Conservation (phyloP, 495 filamentous ascomycete genomes). For the Parathielavia hyrcaniae region DNA sequence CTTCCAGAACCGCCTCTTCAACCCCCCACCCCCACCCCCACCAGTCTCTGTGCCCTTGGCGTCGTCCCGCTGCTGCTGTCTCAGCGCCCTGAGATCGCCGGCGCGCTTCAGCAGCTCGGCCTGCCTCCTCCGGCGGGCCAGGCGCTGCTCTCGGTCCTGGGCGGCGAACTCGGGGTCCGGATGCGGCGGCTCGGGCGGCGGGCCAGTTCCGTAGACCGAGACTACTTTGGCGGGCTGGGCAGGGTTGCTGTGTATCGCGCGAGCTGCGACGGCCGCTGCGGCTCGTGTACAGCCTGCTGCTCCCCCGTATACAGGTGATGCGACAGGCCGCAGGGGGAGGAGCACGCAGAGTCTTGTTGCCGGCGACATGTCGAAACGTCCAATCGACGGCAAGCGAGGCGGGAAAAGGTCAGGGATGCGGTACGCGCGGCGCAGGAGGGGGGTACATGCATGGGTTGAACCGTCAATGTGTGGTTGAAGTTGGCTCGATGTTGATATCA, state of each 20-base stretch:
- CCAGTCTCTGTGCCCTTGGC: not conserved
- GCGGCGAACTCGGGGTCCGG: constrained; percentile 13
- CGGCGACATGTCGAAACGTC: constrained; percentile 18
- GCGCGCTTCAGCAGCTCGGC: constrained; percentile 46
- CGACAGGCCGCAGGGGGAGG: constrained; percentile 9
- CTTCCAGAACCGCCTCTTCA: constrained; percentile 78
- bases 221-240: constrained; percentile 44
- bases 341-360: constrained; percentile 19
- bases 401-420: not conserved
- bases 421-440: constrained; percentile 8
- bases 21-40: constrained; percentile 9
- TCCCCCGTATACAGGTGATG: not conserved
- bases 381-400: not conserved
- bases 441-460: constrained; percentile 12
- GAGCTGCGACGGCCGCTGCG: constrained; percentile 1
- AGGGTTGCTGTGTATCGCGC: constrained; percentile 39
- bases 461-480: no score
- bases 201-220: constrained; percentile 72
- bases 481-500: not conserved
- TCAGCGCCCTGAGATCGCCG: constrained; percentile 36
- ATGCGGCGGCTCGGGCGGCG: constrained; percentile 60
- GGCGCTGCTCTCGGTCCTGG: constrained; percentile 35
- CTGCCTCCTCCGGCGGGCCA: constrained; percentile 48
- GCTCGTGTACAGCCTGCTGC: not conserved
- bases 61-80: not conserved